A percentile compares a stretch with the other conserved stretches of the same genome.
phyloP scores from a whole-genome alignment of 108 stramenopile species.

The Stephanodiscus triporus region DNA sequence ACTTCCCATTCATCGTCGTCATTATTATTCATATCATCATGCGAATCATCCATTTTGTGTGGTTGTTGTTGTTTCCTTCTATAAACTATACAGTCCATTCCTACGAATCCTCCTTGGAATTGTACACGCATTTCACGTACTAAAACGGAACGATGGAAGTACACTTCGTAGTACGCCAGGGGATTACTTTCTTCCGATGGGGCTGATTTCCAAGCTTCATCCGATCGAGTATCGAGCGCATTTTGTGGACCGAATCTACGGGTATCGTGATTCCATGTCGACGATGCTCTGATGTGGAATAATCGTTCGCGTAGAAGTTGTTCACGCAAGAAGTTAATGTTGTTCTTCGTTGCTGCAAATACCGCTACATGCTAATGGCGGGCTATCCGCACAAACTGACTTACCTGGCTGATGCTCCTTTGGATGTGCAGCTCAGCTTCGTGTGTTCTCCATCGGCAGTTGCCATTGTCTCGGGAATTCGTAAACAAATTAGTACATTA shows the following conservation, averaged over 20 bases:
- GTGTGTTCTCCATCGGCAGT: not conserved
- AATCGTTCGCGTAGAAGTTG: not conserved
- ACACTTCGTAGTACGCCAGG: constrained; percentile 40
- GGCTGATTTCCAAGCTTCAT: constrained; percentile 47
- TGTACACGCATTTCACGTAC: constrained; percentile 41
- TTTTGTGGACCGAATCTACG: constrained; percentile 46
- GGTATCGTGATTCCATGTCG: constrained; percentile 45
- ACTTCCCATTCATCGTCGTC: constrained; percentile 43
- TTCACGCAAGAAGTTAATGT: constrained; percentile 3
- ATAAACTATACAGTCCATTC: constrained; percentile 47
- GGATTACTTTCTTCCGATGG: constrained; percentile 40
- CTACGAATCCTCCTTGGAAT: constrained; percentile 55
- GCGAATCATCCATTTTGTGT: not conserved
- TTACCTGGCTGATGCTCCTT: constrained; percentile 45
- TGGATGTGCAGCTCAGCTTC: constrained; percentile 35
- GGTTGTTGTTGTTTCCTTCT: constrained; percentile 15
- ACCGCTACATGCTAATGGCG: not conserved
- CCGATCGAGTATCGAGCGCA: constrained; percentile 38
- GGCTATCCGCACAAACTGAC: not conserved
- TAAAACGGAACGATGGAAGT: constrained; percentile 37
- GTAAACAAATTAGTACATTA: too few relatives aligned
- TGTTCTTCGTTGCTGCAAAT: not conserved
- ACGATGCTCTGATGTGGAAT: constrained; percentile 42
- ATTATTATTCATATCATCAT: constrained; percentile 13
- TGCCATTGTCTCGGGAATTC: constrained; percentile 1